Evolutionary conservation across 208 protist species (phyloP), one percentile per base, ranked within the genome.

Genomic region (Crithidia bombi): DNA sequence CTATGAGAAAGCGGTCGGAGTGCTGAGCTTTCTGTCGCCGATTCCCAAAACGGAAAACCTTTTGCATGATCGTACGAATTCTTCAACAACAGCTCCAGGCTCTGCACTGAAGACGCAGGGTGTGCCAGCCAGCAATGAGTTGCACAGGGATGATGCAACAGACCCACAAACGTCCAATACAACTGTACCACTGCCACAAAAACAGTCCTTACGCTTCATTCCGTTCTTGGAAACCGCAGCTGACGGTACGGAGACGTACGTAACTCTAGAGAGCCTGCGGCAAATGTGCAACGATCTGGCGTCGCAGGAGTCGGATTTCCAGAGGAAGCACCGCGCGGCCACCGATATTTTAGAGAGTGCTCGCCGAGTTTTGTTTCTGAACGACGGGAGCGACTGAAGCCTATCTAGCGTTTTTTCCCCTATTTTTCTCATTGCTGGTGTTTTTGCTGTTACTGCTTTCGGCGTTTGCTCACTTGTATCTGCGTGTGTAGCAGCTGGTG

Each of bases 241-340:
- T 5, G 64, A 79, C 71, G 89, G 86, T 30, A 52, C 32, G 2
- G 72, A 90, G 50, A 64, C 36, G 33, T 70, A 83, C 25, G 81
- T 95, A 25, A 87, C 82, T 5, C 69, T 95, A 5, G 75, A 89
- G 21, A 78, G 83, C 55, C 74, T 91, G 21, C 65, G 75, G 59
- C 56, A 63, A 12, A n/a, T 92, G 32, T 95, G 90, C 66, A 72
- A 66, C 26, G 82, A 87, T 21, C 73, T 76, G 12, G 67, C 87
- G 14, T 61, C 61, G 19, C 76, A 89, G 57, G 83, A 90, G 39
- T 61, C 69, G n/a, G 78, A 82, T 46, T 86, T 82, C 38, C 69
- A 61, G 12, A 65, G 52, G 41, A 69, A 79, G 9, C 86, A 92
- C 62, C 69, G 76, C 21, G 67, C 68, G 15, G 81, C 90, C 4